Percentiles rank a stretch among this genome's conserved stretches.
These are phyloP conservation scores for Lactarius deliciosus DNA, from an alignment of 768 basidiomycete genomes.

Conservation along the genomic window DNA sequence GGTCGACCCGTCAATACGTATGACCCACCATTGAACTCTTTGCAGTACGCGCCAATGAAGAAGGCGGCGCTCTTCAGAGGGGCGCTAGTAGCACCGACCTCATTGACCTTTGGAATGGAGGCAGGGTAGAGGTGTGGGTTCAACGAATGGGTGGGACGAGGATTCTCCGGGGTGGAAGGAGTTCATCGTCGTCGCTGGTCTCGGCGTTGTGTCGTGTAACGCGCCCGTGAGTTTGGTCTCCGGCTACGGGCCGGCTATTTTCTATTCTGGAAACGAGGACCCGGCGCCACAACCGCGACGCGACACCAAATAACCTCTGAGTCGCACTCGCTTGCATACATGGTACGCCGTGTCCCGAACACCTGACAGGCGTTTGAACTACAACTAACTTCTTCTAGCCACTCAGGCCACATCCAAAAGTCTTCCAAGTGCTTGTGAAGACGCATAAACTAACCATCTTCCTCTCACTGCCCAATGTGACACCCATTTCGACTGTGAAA, in stretches of 20 bases:
- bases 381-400: constrained; percentile 40
- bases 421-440: constrained; percentile 67
- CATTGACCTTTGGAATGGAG: constrained; percentile 74
- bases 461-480: constrained; percentile 53
- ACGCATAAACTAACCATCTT: constrained; percentile 71
- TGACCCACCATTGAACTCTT: constrained; percentile 88
- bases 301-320: neutral
- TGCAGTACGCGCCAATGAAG: constrained; percentile 95
- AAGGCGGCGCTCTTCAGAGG: constrained; percentile 96
- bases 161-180: constrained; percentile 50
- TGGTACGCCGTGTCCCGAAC: constrained; percentile 16
- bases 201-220: constrained; percentile 21
- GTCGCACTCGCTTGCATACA: constrained; percentile 5
- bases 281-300: constrained; percentile 20
- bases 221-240: neutral
- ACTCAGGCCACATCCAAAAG: constrained; percentile 54
- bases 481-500: constrained; percentile 59
- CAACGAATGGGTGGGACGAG: constrained; percentile 52
- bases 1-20: neutral
- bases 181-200: constrained; percentile 45
- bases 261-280: neutral
- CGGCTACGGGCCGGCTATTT: constrained; percentile 1
- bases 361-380: neutral
- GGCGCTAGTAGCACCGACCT: constrained; percentile 87
- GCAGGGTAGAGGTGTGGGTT: constrained; percentile 64